A percentile compares a stretch with the other conserved stretches of the same genome.
Evolutionary conservation across 2,329 filamentous ascomycete species (phyloP).

Genomic region (Xylaria sp.): DNA sequence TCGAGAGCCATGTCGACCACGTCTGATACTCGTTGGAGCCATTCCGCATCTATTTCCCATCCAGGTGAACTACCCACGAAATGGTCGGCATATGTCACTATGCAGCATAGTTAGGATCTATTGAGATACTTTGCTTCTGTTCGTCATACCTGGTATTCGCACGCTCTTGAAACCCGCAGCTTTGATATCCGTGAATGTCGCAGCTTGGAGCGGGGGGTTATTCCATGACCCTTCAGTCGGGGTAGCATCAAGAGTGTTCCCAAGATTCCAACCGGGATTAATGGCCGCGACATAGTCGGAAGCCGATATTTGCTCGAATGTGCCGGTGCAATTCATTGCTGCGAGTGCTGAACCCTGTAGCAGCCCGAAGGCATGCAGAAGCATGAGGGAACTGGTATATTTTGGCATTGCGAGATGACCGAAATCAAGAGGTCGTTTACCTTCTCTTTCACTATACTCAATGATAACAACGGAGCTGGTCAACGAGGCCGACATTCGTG

Average conservation of each 20-base stretch:
- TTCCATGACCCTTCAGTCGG: constrained; percentile 69
- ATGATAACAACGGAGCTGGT: background rate
- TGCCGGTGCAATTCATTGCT: constrained; percentile 52
- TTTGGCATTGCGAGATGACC: constrained; percentile 7
- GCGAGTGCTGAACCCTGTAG: constrained; percentile 14
- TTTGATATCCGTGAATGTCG: constrained; percentile 64
- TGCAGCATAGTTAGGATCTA: background rate
- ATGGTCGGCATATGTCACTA: constrained; percentile 69
- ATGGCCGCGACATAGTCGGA: constrained; percentile 58
- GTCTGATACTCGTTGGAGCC: constrained; percentile 67
- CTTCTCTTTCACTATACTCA: background rate
- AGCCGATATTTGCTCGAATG: constrained; percentile 59
- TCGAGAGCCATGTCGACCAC: constrained; percentile 67
- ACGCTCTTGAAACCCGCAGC: constrained; percentile 67
- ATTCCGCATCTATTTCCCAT: constrained; percentile 64
- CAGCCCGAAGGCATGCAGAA: constrained; percentile 25
- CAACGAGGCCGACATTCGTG: background rate
- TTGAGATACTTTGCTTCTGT: background rate
- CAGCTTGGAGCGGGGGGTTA: constrained; percentile 61
- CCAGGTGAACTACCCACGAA: constrained; percentile 62
- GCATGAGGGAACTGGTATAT: background rate
- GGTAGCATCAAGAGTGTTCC: constrained; percentile 68
- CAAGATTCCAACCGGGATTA: constrained; percentile 70
- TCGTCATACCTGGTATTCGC: constrained; percentile 60
- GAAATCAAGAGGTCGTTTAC: background rate